Percentiles rank a stretch among this genome's conserved stretches.
Conservation (phyloP, 176 grass and related monocot genomes). For the Triticum timopheevii region DNA sequence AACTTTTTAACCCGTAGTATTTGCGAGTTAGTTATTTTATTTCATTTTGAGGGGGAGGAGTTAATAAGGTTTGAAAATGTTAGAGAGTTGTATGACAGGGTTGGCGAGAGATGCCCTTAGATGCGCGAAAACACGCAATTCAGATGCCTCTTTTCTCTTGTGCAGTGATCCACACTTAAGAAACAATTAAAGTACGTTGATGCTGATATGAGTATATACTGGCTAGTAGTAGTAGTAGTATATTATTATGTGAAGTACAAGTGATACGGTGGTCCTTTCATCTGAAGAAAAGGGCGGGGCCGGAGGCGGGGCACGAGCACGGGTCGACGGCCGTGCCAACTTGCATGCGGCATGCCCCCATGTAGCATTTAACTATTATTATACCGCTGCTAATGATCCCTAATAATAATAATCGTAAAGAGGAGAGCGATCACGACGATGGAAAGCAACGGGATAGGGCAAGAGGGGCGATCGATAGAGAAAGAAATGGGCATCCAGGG, state of each 20-base stretch:
- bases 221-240: not conserved
- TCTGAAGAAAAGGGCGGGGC: constrained; percentile 23
- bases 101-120: no score
- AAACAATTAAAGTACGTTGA: not conserved
- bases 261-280: constrained; percentile 26
- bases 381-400: not conserved
- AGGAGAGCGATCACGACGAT: not conserved
- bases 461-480: constrained; percentile 7
- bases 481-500: constrained; percentile 41
- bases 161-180: not conserved
- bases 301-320: constrained; percentile 13
- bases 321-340: constrained; percentile 48
- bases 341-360: constrained; percentile 1
- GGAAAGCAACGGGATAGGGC: constrained; percentile 10
- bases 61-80: no score
- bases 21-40: no score
- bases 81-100: no score
- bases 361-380: not conserved
- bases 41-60: no score
- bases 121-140: not conserved
- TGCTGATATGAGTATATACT: not conserved
- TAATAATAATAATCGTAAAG: constrained; percentile 17
- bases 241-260: constrained; percentile 12
- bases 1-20: no score
- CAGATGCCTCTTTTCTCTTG: not conserved